Percentiles rank a stretch among this genome's conserved stretches.
These are phyloP conservation scores for Cyanophora paradoxa DNA, from an alignment of 78 protist genomes.

Conservation along the genomic window DNA sequence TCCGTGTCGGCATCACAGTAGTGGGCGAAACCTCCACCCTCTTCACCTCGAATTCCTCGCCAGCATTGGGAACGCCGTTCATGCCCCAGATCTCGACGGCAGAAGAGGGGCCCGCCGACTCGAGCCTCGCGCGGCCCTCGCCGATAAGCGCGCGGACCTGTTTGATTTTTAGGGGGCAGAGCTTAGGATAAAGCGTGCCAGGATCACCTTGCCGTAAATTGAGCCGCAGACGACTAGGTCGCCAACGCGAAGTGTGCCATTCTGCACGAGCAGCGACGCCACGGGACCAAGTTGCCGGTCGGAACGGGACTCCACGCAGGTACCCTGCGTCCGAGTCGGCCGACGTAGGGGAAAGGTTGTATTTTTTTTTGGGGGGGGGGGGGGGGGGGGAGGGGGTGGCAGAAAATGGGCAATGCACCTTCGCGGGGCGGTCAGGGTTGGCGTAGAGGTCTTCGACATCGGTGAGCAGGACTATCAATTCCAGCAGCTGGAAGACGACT, in stretches of 20 bases:
- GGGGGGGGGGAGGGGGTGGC: too few relatives aligned
- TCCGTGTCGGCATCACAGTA: not conserved
- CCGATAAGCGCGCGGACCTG: not conserved
- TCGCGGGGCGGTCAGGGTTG: conserved; percentile 3
- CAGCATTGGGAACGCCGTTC: not conserved
- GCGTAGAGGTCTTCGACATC: not conserved
- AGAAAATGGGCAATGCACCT: too few relatives aligned
- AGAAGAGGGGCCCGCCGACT: not conserved
- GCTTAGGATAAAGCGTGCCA: too few relatives aligned
- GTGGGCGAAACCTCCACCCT: not conserved
- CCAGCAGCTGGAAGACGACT: too few relatives aligned
- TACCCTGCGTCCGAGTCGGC: too few relatives aligned
- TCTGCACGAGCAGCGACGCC: not conserved
- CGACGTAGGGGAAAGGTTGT: too few relatives aligned
- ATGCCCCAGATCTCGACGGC: conserved; percentile 2
- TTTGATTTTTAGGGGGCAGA: too few relatives aligned
- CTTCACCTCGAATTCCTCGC: not conserved
- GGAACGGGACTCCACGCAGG: not conserved
- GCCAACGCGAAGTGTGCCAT: conserved; percentile 6
- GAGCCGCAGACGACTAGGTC: conserved; percentile 2
- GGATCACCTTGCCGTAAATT: not conserved
- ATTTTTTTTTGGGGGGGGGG: too few relatives aligned
- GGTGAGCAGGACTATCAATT: not conserved
- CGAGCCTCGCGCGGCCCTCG: not conserved
- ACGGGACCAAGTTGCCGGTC: not conserved